Percentiles rank a stretch among this genome's conserved stretches.
phyloP scores from a whole-genome alignment of 345 rosid genomes.

The Syzygium aromaticum region DNA sequence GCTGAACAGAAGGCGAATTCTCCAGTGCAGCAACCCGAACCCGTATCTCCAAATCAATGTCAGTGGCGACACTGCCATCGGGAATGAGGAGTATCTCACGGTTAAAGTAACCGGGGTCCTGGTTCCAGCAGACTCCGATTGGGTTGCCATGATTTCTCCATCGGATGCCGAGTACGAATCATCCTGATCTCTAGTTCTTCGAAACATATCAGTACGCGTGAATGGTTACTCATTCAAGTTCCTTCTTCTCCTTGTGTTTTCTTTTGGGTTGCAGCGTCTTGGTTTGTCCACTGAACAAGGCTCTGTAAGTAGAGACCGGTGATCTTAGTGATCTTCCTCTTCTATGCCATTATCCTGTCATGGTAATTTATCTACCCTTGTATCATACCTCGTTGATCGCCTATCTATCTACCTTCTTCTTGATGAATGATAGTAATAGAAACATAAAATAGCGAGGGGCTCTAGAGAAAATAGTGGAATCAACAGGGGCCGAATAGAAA shows the following conservation, averaged over 20 bases:
- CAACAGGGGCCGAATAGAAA: background rate
- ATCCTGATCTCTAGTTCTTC: background rate
- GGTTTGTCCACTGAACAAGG: constrained; percentile 17
- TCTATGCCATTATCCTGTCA: constrained; percentile 70
- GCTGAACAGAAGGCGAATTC: constrained; percentile 30
- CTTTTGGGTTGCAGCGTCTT: constrained; percentile 19
- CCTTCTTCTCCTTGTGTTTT: background rate
- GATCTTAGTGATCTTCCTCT: constrained; percentile 46
- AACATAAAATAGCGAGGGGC: background rate
- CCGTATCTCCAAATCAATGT: constrained; percentile 23
- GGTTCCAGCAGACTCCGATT: constrained; percentile 21
- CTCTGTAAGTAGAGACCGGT: constrained; percentile 44
- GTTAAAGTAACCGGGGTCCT: constrained; percentile 43
- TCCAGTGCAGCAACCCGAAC: constrained; percentile 15
- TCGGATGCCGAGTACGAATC: constrained; percentile 32
- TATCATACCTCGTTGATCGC: background rate
- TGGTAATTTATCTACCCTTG: constrained; percentile 19
- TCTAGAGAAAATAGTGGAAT: background rate
- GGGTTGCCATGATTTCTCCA: constrained; percentile 80
- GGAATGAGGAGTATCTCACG: constrained; percentile 26
- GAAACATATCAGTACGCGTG: background rate
- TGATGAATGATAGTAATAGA: background rate
- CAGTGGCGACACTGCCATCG: background rate
- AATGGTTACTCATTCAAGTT: background rate
- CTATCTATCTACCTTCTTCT: background rate